Base-by-base conservation (phyloP, 257 asterid species). In the Capsicum rhomboideum region DNA sequence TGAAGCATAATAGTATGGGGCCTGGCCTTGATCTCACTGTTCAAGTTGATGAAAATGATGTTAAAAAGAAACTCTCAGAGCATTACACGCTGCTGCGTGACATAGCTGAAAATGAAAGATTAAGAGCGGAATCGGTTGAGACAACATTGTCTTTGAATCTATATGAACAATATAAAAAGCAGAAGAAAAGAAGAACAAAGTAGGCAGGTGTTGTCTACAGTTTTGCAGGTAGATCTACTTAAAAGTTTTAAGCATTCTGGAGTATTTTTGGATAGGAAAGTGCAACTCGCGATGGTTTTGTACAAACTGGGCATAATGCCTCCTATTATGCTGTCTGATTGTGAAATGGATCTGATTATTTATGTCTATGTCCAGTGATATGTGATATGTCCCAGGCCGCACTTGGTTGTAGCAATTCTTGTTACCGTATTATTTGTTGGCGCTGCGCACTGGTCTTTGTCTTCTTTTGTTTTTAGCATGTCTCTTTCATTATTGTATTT, bases 101-200 rank as follows among this genome's bases (percentile, higher is more conserved):
- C 84, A 92, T 97, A 87, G 84, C 88, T 44, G 97, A 93, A 88
- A 90, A 92, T 16, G 93, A 93, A 91, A 92, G 93, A 58, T 82
- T 97, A 79, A 90, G 97, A 86, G 81, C 91, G 4, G 98, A 97
- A 88, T 85, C 93, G 67, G 93, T 88, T 14, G 83, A 82, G 14
- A 91, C 97, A 6, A 86, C 83, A 1, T 40, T 52, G 85, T 88
- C 88, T 4, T 86, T 95, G 63, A 85, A 91, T 14, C 89, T 94
- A 10, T 93, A 92, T 44, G 93, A 92, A 61, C 89, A 88, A 29
- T 93, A 91, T 79, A 92, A 86, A 64, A 90, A 80, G 61, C 92
- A 90, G 28, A 92, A 91, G 90, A 92, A 86, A 87, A 88, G 83
- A 88, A 92, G 88, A 86, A 84, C 85, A 0, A 83, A 55, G 63